Evolutionary conservation across 441 rosid species (phyloP), one percentile per base, ranked within the genome.

Genomic region (Aleurites moluccanus): DNA sequence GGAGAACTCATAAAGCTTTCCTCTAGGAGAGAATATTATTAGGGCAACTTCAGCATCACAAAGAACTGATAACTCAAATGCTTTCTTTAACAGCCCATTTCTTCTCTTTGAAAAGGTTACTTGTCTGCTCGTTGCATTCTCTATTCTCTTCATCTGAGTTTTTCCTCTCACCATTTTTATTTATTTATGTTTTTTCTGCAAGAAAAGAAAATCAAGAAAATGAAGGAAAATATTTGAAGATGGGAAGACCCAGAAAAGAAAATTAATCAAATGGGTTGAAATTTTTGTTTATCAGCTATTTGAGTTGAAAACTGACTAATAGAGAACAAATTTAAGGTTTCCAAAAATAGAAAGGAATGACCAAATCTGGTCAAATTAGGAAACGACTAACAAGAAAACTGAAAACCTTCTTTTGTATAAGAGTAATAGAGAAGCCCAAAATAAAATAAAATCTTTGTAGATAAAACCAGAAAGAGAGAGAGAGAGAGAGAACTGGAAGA

Each of bases 21-120:
- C 98, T 79, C 91, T 85, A 6, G 94, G 83, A 55, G 98, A 93
- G 88, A 93, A 91, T 83, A 93, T 82, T 61, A 93, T 80, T 25
- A 93, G 93, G 80, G 95, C 94, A 85, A 92, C 94, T 82, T 92
- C 96, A 60, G 96, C 96, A 76, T 92, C 98, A 66, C 98, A 92
- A 57, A 93, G 95, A 75, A 93, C 92, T 33, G 97, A 90, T 44
- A 93, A 76, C 87, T 93, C 97, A 79, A 86, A 93, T 20, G 94
- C 98, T 78, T 93, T 93, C 83, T 93, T 93, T 23, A 93, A 86
- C 72, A 93, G 78, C 14, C 95, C 98, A 81, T 89, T 93, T 72
- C 97, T 91, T 81, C 98, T 80, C 87, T 93, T 93, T 2, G 98
- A 93, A 78, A 93, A 93, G 52, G 98, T 93, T 59, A 93, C 98